Base-by-base conservation (phyloP, 768 basidiomycete genomes). In the Mycena venus region DNA sequence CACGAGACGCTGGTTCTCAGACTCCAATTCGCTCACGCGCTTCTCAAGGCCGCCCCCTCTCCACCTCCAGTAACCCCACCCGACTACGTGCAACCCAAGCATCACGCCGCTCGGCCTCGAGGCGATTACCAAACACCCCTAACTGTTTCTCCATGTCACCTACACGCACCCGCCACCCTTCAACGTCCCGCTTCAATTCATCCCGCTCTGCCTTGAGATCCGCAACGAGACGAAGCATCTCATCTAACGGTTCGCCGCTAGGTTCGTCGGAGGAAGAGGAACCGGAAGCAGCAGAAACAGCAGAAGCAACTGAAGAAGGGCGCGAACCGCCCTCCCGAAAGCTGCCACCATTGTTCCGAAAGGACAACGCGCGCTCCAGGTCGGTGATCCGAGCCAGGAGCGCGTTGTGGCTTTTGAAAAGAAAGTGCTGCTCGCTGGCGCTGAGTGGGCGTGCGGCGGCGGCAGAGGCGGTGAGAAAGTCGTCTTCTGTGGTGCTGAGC, bases 181-280 rank as follows among this genome's bases (percentile, higher is more conserved):
- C 94, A 0, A 96, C 92, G 82, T 99, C 97, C 63, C 92, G 91
- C 81, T 93, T 93, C 62, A 99, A 86, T 71, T 96, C 94, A 78
- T 99, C 97, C 34, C 97, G 88, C 83, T 99, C 97, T 15, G 92
- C 89, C 81, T 96, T 96, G 78, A 96, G 88, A 80, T 95, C 95
- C 4, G 92, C 87, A 65, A 96, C 86, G 42, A 94, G 87, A 76
- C 88, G 88, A 47, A 95, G 84, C 90, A 96, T 92, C 84, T 96
- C 96, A 77, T 96, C 94, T 71, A 85, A 91, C 8, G 93, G 92
- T 70, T 90, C 92, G 62, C 84, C 82, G 40, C 79, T 73, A 12
- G 84, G 79, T 51, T 83, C 84, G 70, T 84, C 84, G 63, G 81
- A 78, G 74, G 77, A 80, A 64, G 84, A 82, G 69, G 77, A 68